Conservation (phyloP, 2,329 filamentous ascomycete genomes). For the Onygenales sp. region DNA sequence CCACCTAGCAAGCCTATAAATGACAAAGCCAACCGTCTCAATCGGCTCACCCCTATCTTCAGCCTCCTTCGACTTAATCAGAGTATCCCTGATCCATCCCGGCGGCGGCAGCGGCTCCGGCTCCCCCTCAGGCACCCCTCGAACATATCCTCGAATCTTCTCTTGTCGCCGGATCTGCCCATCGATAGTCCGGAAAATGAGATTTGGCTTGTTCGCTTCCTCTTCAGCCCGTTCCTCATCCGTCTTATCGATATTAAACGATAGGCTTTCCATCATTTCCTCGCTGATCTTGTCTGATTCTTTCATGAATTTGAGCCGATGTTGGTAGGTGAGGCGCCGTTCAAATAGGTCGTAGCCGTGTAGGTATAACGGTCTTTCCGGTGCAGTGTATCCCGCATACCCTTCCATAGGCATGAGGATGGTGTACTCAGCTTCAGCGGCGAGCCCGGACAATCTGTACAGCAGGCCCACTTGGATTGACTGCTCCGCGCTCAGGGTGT, state of each 20-base stretch:
- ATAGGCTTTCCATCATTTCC: background rate
- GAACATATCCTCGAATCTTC: background rate
- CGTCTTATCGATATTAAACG: background rate
- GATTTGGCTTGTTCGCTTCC: too few species aligned
- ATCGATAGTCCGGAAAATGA: background rate
- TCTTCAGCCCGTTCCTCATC: too few species aligned
- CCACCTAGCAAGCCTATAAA: constrained; percentile 19
- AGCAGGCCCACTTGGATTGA: constrained; percentile 10
- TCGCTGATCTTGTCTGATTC: background rate
- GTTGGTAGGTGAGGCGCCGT: background rate
- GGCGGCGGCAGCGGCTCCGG: background rate
- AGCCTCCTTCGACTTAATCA: background rate
- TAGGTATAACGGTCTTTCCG: background rate
- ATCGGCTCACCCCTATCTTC: background rate
- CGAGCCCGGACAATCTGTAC: constrained; percentile 10
- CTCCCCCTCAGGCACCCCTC: background rate
- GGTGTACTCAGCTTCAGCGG: constrained; percentile 12
- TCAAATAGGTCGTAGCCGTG: background rate
- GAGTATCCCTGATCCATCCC: background rate
- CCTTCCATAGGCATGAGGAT: constrained; percentile 19
- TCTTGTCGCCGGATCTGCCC: constrained; percentile 4
- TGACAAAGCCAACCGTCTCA: constrained; percentile 8
- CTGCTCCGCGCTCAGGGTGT: constrained; percentile 8
- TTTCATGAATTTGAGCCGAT: background rate
- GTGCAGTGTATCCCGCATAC: constrained; percentile 12